A percentile compares a stretch with the other conserved stretches of the same genome.
These are phyloP conservation scores for Sungouiella blattae DNA, from an alignment of 805 yeast species.

Conservation along the genomic window DNA sequence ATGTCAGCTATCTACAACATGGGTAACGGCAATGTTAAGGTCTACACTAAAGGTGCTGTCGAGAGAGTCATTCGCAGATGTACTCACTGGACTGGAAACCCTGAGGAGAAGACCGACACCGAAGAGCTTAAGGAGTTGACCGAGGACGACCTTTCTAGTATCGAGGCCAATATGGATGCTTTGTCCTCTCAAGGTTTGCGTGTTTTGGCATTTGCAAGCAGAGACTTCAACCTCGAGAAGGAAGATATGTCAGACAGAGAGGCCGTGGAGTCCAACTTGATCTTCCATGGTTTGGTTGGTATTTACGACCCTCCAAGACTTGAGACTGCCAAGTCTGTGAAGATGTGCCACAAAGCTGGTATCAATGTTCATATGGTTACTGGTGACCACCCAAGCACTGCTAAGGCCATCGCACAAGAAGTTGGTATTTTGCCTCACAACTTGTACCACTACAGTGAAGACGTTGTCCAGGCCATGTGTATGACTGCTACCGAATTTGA, in stretches of 20 bases:
- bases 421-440: constrained; percentile 34
- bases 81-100: constrained; percentile 15
- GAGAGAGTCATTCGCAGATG: constrained; percentile 17
- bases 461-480: constrained; percentile 61
- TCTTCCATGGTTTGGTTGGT: constrained; percentile 19
- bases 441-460: constrained; percentile 51
- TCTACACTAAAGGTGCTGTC: constrained; percentile 20
- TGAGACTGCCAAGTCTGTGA: constrained; percentile 18
- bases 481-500: constrained; percentile 77
- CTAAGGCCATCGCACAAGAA: constrained; percentile 20
- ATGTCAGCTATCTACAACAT: constrained; percentile 16
- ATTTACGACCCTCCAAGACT: constrained; percentile 19
- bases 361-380: constrained; percentile 21
- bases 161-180: constrained; percentile 18
- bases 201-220: constrained; percentile 18
- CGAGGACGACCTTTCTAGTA: constrained; percentile 11
- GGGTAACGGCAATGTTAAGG: constrained; percentile 7
- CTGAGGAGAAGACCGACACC: constrained; percentile 15
- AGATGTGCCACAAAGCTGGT: constrained; percentile 18
- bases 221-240: constrained; percentile 9
- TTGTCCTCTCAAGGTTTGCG: constrained; percentile 19
- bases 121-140: constrained; percentile 13
- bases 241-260: constrained; percentile 16
- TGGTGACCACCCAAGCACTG: constrained; percentile 20
- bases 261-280: constrained; percentile 15